Evolutionary conservation across 2,329 filamentous ascomycete species (phyloP), one percentile per base, ranked within the genome.

Genomic region (Colletotrichum tropicale): DNA sequence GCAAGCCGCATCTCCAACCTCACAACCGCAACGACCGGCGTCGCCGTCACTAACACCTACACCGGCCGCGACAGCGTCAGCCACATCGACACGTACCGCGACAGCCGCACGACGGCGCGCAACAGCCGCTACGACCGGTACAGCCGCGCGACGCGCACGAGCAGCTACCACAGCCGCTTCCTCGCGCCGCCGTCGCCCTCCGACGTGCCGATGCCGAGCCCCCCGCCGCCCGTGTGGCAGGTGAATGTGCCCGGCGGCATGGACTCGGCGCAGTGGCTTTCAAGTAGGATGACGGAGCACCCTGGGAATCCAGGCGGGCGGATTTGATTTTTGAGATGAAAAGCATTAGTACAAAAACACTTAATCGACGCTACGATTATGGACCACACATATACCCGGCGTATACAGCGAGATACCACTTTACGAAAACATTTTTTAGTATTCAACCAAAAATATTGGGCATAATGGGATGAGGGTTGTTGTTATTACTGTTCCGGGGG

Each of bases 201-300:
- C 0, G 56, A 68, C 2, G 28, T 60, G 4, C 64, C 65, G 38
- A n/a, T 74, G 26, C 74, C 70, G 18, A 73, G 26, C 12, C 64
- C 64, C 2, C 70, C 64, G 2, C 74, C 70, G 18, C 64, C 74
- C 4, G 21, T 64, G 28, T 74, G 64, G 74, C 74, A 68, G 64
- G 43, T 65, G 6, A 73, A 62, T n/a, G 58, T 48, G 16, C 32
- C 58, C 8, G 28, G 64, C 4, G 64, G 70, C 6, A 74, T 64
- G 64, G 26, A 69, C 34, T 73, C 74, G 26, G 64, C 64, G 34
- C 74, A 68, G 70, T 75, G 73, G 73, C 43, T 75, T 2, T 75
- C 70, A 18, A 68, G 55, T 13, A 68, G 34, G 26, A 75, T 74
- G 74, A 55, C 64, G 26, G 70, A 69, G 28, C 74, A 75, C 18